Evolutionary conservation across 2,329 filamentous ascomycete species (phyloP).

Genomic region (Lecanicillium sp.): DNA sequence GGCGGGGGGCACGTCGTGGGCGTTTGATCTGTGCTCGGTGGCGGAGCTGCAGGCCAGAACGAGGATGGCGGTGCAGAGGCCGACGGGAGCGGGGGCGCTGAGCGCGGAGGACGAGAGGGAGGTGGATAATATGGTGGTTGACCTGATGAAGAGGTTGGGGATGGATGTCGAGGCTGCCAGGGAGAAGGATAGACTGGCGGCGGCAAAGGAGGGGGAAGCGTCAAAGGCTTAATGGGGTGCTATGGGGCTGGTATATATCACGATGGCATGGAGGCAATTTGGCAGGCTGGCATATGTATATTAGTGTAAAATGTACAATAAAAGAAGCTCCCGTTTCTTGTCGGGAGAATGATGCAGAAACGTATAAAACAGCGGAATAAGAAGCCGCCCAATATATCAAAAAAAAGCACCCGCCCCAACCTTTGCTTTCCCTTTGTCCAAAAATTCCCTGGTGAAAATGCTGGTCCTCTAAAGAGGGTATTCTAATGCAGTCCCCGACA

Average conservation of each 20-base stretch:
- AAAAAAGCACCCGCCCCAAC: neutral
- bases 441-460: neutral
- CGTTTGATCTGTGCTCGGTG: slow-evolving; percentile 66
- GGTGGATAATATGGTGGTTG: slow-evolving; percentile 55
- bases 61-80: slow-evolving; percentile 35
- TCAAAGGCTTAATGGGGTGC: neutral
- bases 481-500: slow-evolving; percentile 3
- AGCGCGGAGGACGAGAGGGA: slow-evolving; percentile 50
- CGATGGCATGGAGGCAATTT: no score
- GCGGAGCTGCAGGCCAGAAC: slow-evolving; percentile 56
- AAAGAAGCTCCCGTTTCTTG: neutral
- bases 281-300: slow-evolving; percentile 3
- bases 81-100: slow-evolving; percentile 17
- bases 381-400: neutral
- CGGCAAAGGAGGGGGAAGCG: neutral
- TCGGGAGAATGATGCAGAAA: neutral
- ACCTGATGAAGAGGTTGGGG: slow-evolving; percentile 48
- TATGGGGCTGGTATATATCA: no score
- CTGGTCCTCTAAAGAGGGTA: slow-evolving; percentile 1
- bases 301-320: slow-evolving; percentile 10
- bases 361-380: neutral
- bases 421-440: neutral
- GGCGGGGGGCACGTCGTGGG: slow-evolving; percentile 68
- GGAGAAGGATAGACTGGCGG: slow-evolving; percentile 17
- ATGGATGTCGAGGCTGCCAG: slow-evolving; percentile 20